phyloP scores from a whole-genome alignment of 2,329 filamentous ascomycete species.

The Alternaria angustiovoidea region DNA sequence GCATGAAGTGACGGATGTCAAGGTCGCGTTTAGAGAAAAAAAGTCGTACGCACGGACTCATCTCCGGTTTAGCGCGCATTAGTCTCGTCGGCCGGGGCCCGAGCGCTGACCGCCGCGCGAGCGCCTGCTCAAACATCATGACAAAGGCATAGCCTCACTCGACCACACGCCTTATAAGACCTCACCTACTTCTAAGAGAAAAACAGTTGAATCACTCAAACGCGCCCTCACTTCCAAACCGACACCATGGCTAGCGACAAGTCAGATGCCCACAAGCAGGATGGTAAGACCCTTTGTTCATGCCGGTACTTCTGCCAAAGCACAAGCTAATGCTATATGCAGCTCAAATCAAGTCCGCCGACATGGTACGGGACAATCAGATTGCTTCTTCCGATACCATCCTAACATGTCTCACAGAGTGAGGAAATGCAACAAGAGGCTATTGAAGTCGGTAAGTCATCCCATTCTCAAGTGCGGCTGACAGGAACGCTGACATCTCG shows the following conservation, averaged over 20 bases:
- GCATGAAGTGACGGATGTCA: slow-evolving; percentile 4
- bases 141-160: slow-evolving; percentile 26
- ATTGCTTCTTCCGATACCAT: neutral
- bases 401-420: slow-evolving; percentile 65
- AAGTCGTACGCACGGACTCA: slow-evolving; percentile 14
- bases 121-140: slow-evolving; percentile 26
- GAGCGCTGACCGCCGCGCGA: slow-evolving; percentile 13
- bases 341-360: slow-evolving; percentile 98
- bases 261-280: slow-evolving; percentile 66
- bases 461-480: slow-evolving; percentile 13
- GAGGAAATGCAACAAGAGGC: slow-evolving; percentile 97
- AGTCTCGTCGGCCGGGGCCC: slow-evolving; percentile 6
- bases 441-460: slow-evolving; percentile 85
- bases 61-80: slow-evolving; percentile 14
- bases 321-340: slow-evolving; percentile 41
- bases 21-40: slow-evolving; percentile 21
- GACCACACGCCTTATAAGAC: slow-evolving; percentile 13
- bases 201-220: slow-evolving; percentile 3
- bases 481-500: slow-evolving; percentile 32
- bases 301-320: slow-evolving; percentile 15
- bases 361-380: slow-evolving; percentile 77
- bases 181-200: slow-evolving; percentile 1
- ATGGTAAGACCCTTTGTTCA: slow-evolving; percentile 56
- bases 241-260: slow-evolving; percentile 60
- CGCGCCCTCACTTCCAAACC: slow-evolving; percentile 3